phyloP scores from a whole-genome alignment of 768 basidiomycete species.

The Chalciporus piperatus region DNA sequence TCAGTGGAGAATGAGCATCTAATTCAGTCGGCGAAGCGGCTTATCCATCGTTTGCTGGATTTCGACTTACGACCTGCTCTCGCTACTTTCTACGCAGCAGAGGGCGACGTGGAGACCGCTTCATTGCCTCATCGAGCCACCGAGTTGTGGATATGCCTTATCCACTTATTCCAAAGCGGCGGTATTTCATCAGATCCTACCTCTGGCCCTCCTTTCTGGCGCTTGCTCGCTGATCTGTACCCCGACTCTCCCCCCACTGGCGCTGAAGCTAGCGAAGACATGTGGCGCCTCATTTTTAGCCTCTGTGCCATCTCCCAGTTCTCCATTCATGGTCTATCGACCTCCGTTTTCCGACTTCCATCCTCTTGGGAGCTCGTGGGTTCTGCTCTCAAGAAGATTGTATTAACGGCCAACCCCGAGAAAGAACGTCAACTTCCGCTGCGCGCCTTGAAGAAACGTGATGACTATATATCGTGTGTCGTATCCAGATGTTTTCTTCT shows the following conservation, averaged over 20 bases:
- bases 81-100: constrained; percentile 16
- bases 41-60: constrained; percentile 52
- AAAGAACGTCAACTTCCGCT: constrained; percentile 39
- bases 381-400: constrained; percentile 56
- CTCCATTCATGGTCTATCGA: constrained; percentile 50
- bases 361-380: constrained; percentile 67
- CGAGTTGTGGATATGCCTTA: constrained; percentile 74
- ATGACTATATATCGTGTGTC: constrained; percentile 68
- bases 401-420: constrained; percentile 47
- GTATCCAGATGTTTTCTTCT: constrained; percentile 73
- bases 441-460: constrained; percentile 49
- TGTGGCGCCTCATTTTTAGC: constrained; percentile 71
- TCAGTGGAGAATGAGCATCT: constrained; percentile 23
- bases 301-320: constrained; percentile 80
- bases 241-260: constrained; percentile 31
- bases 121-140: constrained; percentile 42
- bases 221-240: constrained; percentile 37
- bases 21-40: constrained; percentile 31
- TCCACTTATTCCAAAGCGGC: constrained; percentile 48
- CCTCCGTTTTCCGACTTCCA: constrained; percentile 39
- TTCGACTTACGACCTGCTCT: constrained; percentile 44
- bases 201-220: constrained; percentile 44
- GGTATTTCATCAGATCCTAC: constrained; percentile 14
- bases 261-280: constrained; percentile 54
- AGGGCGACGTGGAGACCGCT: constrained; percentile 31